Evolutionary conservation across 257 asterid genomes (phyloP).

Genomic region (Nicotiana tabacum): DNA sequence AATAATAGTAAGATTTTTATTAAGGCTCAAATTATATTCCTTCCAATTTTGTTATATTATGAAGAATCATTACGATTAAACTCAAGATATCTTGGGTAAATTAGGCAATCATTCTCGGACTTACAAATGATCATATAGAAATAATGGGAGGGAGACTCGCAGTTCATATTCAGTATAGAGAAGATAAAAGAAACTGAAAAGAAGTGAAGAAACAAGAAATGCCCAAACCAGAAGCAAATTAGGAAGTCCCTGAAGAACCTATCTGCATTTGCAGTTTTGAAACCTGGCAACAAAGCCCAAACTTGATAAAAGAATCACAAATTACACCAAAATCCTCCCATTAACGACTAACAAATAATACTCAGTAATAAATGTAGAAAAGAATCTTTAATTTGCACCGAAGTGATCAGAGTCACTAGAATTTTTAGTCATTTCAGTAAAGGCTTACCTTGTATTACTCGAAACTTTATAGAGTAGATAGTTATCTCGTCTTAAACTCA

Average conservation of each 20-base stretch:
- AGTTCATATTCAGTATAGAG: too few species aligned
- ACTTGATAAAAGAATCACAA: background rate
- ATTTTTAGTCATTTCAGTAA: background rate
- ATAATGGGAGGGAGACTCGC: too few species aligned
- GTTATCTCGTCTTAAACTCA: conserved; percentile 21
- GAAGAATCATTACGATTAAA: too few species aligned
- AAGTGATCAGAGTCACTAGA: background rate
- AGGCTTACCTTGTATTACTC: conserved; percentile 11
- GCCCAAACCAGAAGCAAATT: background rate
- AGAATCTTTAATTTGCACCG: background rate
- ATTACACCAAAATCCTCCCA: background rate
- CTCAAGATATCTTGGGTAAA: too few species aligned
- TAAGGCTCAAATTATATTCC: too few species aligned
- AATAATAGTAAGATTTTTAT: too few species aligned
- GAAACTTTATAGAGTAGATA: conserved; percentile 14
- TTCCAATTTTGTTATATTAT: too few species aligned
- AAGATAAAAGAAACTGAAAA: too few species aligned
- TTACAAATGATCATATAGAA: too few species aligned
- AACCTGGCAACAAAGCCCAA: background rate
- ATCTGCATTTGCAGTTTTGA: background rate
- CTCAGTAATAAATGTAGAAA: background rate
- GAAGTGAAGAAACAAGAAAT: too few species aligned
- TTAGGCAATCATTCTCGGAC: too few species aligned
- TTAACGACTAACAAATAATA: background rate
- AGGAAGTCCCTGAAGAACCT: background rate